Evolutionary conservation across 257 asterid species (phyloP), one percentile per base, ranked within the genome.

Genomic region (Primulina eburnea): DNA sequence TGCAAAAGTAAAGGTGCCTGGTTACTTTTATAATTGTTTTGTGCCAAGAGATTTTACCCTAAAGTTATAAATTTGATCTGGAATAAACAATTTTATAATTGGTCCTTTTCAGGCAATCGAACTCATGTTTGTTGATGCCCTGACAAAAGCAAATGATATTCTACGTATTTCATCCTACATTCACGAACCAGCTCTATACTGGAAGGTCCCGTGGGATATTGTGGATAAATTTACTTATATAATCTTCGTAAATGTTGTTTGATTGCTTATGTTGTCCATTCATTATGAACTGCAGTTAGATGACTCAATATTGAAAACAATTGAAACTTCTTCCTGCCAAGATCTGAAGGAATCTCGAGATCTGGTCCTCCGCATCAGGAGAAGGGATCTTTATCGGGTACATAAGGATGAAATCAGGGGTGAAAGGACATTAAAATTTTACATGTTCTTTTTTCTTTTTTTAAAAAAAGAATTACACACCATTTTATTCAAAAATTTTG

Each of bases 381-480:
- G 86, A 71, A 85, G 98, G 85, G 95, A 90, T 73, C 89, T 92
- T 68, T 92, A 92, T 84, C 96, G 82, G 96, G 98, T 92, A 77
- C 60, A 43, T 65, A 2, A 11, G 37, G 4, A 34, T 16, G 32
- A 65, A 69, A 30, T 24, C 8, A 62, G 59, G 26, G 55, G 56
- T 47, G 55, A 47, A 47, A 47, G 55, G n/a, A 0, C n/a, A 47
- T 47, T 47, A 47, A 12, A 47, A 12, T 11, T 37, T 40, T 11
- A 40, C 14, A 47, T 11, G 5, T 10, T 0, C 24, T 21, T 0
- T 21, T 21, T 21, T 12, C 2, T 40, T 40, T 40, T 40, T 40
- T 47, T 34, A 34, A 47, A 47, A 11, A 47, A 47, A 40, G 52
- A 40, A 47, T 47, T 47, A 12, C 18, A 47, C 6, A 4, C 55